A percentile compares a stretch with the other conserved stretches of the same genome.
Evolutionary conservation across 768 basidiomycete genomes (phyloP).

Genomic region (Lactarius quietus): DNA sequence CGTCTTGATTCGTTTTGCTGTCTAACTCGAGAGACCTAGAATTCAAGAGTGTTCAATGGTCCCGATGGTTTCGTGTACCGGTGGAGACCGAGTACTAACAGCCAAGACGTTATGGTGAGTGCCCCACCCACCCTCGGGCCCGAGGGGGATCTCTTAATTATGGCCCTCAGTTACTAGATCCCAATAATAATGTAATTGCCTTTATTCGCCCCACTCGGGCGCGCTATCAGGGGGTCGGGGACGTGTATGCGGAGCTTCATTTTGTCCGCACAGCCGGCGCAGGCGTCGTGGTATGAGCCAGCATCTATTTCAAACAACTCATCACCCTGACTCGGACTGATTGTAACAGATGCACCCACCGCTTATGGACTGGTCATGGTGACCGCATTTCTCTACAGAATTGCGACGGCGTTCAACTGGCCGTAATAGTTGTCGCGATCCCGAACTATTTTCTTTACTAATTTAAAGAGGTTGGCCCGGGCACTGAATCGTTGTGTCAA

Average conservation of each 20-base stretch:
- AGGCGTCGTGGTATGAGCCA: slow-evolving; percentile 66
- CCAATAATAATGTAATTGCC: slow-evolving; percentile 64
- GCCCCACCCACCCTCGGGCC: slow-evolving; percentile 11
- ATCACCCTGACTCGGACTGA: slow-evolving; percentile 13
- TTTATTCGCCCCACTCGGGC: slow-evolving; percentile 77
- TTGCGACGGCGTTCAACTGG: slow-evolving; percentile 54
- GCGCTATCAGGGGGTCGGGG: slow-evolving; percentile 76
- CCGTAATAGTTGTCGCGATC: slow-evolving; percentile 25
- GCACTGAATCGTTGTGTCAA: slow-evolving; percentile 19
- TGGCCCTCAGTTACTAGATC: slow-evolving; percentile 63
- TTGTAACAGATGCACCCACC: slow-evolving; percentile 71
- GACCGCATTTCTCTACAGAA: slow-evolving; percentile 82
- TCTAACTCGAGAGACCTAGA: slow-evolving; percentile 27
- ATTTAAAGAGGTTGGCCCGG: slow-evolving; percentile 23
- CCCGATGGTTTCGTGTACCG: slow-evolving; percentile 79
- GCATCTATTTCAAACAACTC: slow-evolving; percentile 18
- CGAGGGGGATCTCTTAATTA: slow-evolving; percentile 10
- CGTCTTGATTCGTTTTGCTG: slow-evolving; percentile 11
- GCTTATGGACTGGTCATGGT: slow-evolving; percentile 86
- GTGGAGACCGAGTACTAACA: slow-evolving; percentile 67
- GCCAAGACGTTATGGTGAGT: slow-evolving; percentile 48
- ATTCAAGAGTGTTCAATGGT: slow-evolving; percentile 62
- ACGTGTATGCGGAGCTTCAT: slow-evolving; percentile 83
- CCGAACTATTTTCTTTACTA: slow-evolving; percentile 20
- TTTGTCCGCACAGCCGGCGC: slow-evolving; percentile 75